Conservation (phyloP, 768 basidiomycete genomes). For the Hygrocybe punicea region DNA sequence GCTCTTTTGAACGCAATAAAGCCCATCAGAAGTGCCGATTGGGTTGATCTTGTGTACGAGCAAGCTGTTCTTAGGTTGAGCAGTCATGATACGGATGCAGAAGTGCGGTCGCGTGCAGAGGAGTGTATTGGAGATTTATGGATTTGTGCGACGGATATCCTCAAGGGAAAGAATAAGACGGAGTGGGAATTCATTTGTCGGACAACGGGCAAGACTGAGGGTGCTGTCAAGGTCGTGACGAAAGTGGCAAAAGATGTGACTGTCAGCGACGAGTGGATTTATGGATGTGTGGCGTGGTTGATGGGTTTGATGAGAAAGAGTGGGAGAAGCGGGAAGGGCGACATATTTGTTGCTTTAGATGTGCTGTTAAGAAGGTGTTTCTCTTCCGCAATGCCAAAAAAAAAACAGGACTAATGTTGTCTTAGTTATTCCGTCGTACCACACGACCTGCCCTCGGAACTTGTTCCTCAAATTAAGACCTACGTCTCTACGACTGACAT, state of each 20-base stretch:
- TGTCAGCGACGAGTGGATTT: constrained; percentile 75
- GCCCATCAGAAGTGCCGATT: constrained; percentile 60
- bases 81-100: constrained; percentile 85
- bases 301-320: constrained; percentile 73
- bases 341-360: constrained; percentile 75
- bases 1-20: constrained; percentile 73
- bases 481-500: constrained; percentile 78
- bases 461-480: constrained; percentile 71
- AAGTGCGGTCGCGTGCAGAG: constrained; percentile 81
- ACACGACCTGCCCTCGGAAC: constrained; percentile 50
- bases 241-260: constrained; percentile 76
- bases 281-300: constrained; percentile 74
- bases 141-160: constrained; percentile 76
- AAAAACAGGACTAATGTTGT: not conserved
- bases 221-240: constrained; percentile 77
- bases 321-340: constrained; percentile 71
- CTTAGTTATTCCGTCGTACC: constrained; percentile 48
- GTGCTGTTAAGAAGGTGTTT: constrained; percentile 63
- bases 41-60: constrained; percentile 71
- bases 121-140: constrained; percentile 83
- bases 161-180: constrained; percentile 57
- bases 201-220: constrained; percentile 64
- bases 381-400: not conserved
- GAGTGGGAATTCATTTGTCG: constrained; percentile 83
- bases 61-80: constrained; percentile 68